A percentile compares a stretch with the other conserved stretches of the same genome.
phyloP scores from a whole-genome alignment of 73 alveolate genomes.

The Uronychia binucleata region DNA sequence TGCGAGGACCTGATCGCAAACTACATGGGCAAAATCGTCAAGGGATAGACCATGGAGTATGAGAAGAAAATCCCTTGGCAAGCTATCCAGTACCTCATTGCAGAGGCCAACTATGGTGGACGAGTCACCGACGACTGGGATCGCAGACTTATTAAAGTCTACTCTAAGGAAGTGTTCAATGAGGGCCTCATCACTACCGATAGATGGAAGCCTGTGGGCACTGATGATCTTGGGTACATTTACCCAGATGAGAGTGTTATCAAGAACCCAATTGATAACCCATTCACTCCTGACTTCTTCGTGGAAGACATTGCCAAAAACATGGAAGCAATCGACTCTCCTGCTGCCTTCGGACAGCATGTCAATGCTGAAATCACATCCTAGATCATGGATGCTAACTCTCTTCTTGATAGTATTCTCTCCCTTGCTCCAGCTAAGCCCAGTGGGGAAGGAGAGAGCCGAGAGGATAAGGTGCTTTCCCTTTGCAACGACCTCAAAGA shows the following conservation, averaged over 20 bases:
- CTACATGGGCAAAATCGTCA: constrained; percentile 91
- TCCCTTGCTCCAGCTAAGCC: constrained; percentile 89
- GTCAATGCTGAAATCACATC: constrained; percentile 98
- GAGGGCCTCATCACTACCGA: constrained; percentile 43
- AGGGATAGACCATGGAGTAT: constrained; percentile 70
- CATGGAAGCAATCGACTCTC: constrained; percentile 69
- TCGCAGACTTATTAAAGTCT: constrained; percentile 86
- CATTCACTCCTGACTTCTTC: constrained; percentile 70
- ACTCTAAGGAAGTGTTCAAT: constrained; percentile 70
- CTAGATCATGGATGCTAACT: constrained; percentile 93
- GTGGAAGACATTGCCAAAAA: constrained; percentile 54
- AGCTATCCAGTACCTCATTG: constrained; percentile 98
- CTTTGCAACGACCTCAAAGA: constrained; percentile 79
- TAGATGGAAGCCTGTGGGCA: constrained; percentile 66
- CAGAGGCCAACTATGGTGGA: constrained; percentile 99
- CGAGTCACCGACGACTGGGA: constrained; percentile 99
- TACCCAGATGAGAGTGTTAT: constrained; percentile 65
- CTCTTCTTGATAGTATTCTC: constrained; percentile 88
- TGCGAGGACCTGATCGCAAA: constrained; percentile 98
- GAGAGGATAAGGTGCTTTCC: constrained; percentile 84
- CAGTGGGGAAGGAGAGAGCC: constrained; percentile 87
- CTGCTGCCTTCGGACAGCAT: constrained; percentile 97
- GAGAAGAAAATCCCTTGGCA: constrained; percentile 95
- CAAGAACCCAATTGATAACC: constrained; percentile 35
- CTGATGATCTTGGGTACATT: constrained; percentile 53